phyloP scores from a whole-genome alignment of 805 yeast genomes.

The Vanderwaltozyma verrucispora region DNA sequence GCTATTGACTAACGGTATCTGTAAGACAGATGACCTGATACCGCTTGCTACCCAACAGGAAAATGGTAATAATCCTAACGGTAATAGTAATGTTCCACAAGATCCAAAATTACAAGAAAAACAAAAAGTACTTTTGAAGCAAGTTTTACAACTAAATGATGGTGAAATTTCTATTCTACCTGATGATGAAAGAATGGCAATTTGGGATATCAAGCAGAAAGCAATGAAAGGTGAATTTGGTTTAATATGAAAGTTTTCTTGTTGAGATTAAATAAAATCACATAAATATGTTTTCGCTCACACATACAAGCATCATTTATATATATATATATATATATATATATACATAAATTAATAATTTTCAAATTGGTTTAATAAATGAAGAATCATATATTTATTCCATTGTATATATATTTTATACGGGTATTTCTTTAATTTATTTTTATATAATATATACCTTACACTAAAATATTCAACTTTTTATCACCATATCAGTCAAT shows the following conservation, averaged over 20 bases:
- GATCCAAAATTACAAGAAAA: slow-evolving; percentile 25
- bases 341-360: background rate
- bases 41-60: slow-evolving; percentile 26
- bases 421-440: no score
- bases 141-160: slow-evolving; percentile 42
- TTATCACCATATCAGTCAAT: no score
- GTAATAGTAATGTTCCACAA: slow-evolving; percentile 1
- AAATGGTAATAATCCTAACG: slow-evolving; percentile 14
- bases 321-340: background rate
- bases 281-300: background rate
- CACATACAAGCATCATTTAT: background rate
- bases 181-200: slow-evolving; percentile 36
- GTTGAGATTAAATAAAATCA: background rate
- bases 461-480: no score
- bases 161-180: slow-evolving; percentile 42
- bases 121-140: slow-evolving; percentile 36
- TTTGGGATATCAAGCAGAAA: slow-evolving; percentile 30
- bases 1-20: slow-evolving; percentile 33
- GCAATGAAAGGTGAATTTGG: slow-evolving; percentile 30
- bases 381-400: no score
- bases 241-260: background rate
- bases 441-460: no score
- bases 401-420: no score
- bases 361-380: background rate
- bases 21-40: slow-evolving; percentile 27